Conservation (phyloP, 164 flowering plant genomes). For the Chimonanthus praecox region DNA sequence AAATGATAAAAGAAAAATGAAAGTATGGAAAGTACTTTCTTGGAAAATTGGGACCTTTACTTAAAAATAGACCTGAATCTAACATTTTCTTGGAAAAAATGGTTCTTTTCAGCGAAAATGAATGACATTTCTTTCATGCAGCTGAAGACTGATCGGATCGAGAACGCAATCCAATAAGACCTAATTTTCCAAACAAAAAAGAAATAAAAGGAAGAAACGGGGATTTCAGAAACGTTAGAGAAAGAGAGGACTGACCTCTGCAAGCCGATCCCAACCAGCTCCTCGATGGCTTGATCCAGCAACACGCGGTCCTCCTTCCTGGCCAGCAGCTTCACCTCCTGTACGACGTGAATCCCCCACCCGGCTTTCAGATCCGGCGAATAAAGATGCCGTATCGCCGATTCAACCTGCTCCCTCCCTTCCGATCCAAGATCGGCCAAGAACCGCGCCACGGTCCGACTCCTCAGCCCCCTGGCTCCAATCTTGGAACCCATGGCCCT, state of each 20-base stretch:
- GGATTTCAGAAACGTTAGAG: neutral
- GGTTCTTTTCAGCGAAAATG: too few species aligned
- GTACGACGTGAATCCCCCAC: conserved; percentile 96
- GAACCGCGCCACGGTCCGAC: conserved; percentile 72
- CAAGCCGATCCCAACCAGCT: conserved; percentile 71
- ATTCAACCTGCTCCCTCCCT: conserved; percentile 28
- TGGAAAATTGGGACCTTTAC: too few species aligned
- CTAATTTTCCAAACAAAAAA: neutral
- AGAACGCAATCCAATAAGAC: too few species aligned
- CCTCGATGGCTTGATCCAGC: conserved; percentile 60
- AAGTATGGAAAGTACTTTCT: too few species aligned
- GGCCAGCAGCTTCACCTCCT: conserved; percentile 82
- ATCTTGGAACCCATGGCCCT: conserved; percentile 41
- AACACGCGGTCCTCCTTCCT: conserved; percentile 56
- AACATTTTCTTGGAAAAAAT: too few species aligned
- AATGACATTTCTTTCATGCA: too few species aligned
- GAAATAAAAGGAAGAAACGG: neutral
- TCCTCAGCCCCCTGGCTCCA: conserved; percentile 64
- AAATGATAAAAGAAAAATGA: too few species aligned
- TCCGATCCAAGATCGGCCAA: conserved; percentile 55
- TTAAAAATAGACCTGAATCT: too few species aligned
- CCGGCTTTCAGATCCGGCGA: conserved; percentile 79
- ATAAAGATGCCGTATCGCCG: conserved; percentile 62
- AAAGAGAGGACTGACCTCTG: conserved; percentile 44
- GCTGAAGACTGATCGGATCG: too few species aligned